Evolutionary conservation across 768 basidiomycete genomes (phyloP).

Genomic region (Tulasnella sp.): DNA sequence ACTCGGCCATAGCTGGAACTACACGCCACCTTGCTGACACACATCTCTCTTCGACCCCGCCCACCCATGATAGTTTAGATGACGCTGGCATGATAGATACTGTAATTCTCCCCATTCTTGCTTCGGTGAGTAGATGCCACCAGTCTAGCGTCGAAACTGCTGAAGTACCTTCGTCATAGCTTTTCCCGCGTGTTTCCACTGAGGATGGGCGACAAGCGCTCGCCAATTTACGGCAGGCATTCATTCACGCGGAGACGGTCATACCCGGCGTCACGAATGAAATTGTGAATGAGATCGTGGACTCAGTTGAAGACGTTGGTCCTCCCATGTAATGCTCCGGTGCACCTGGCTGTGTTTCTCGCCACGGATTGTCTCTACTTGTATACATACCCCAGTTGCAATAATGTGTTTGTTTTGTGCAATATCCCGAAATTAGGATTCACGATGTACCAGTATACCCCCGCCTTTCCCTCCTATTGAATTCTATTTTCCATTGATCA

Average conservation of each 20-base stretch:
- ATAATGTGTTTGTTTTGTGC: too few species aligned
- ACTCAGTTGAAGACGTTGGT: slow-evolving; percentile 79
- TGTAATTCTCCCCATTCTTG: slow-evolving; percentile 91
- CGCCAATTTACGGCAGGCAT: slow-evolving; percentile 78
- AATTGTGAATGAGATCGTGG: slow-evolving; percentile 86
- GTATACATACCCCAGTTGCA: too few species aligned
- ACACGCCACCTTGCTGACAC: slow-evolving; percentile 5
- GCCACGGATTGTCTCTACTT: too few species aligned
- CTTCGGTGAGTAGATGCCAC: slow-evolving; percentile 52
- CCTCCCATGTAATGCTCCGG: background rate
- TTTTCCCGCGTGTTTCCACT: slow-evolving; percentile 88
- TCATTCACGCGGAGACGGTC: slow-evolving; percentile 88
- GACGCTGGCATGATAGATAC: slow-evolving; percentile 76
- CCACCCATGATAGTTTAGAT: slow-evolving; percentile 6
- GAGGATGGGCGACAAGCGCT: slow-evolving; percentile 82
- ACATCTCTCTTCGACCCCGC: slow-evolving; percentile 10
- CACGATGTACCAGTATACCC: too few species aligned
- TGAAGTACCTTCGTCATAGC: slow-evolving; percentile 34
- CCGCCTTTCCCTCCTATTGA: too few species aligned
- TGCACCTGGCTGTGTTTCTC: too few species aligned
- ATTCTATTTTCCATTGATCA: too few species aligned
- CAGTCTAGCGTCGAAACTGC: background rate
- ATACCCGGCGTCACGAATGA: slow-evolving; percentile 93
- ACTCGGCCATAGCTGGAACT: slow-evolving; percentile 41
- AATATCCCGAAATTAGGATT: too few species aligned